Conservation (phyloP, 2,329 filamentous ascomycete species). For the Penicillium sumatraense region DNA sequence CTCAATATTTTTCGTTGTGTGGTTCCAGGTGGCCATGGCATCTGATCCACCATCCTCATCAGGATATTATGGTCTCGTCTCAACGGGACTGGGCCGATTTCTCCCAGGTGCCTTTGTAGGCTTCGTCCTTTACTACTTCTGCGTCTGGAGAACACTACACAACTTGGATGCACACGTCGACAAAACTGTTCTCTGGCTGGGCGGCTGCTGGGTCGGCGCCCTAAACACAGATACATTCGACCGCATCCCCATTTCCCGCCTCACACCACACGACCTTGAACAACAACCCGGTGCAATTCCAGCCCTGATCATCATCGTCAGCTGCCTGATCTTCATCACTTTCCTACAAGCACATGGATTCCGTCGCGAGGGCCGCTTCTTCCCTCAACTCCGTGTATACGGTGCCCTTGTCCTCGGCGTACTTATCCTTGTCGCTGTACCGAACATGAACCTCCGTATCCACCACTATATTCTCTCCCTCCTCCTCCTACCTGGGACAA, state of each 20-base stretch:
- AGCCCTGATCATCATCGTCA: slow-evolving; percentile 59
- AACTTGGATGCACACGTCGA: slow-evolving; percentile 62
- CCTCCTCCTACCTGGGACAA: slow-evolving; percentile 62
- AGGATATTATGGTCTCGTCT: slow-evolving; percentile 60
- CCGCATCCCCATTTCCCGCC: slow-evolving; percentile 64
- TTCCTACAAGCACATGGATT: slow-evolving; percentile 62
- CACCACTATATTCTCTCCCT: slow-evolving; percentile 67
- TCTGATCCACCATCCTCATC: slow-evolving; percentile 61
- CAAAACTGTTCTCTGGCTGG: slow-evolving; percentile 65
- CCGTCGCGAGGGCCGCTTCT: slow-evolving; percentile 62
- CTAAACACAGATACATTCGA: slow-evolving; percentile 68
- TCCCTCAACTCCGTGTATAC: slow-evolving; percentile 49
- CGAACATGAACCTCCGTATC: slow-evolving; percentile 63
- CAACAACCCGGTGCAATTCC: slow-evolving; percentile 64
- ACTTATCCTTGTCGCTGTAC: slow-evolving; percentile 57
- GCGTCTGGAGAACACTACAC: slow-evolving; percentile 53
- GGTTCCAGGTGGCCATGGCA: slow-evolving; percentile 64
- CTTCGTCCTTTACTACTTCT: slow-evolving; percentile 61
- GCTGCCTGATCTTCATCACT: slow-evolving; percentile 56
- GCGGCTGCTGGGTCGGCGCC: slow-evolving; percentile 64
- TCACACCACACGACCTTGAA: slow-evolving; percentile 65
- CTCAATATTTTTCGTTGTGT: slow-evolving; percentile 59
- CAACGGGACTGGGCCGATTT: slow-evolving; percentile 60
- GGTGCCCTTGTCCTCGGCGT: slow-evolving; percentile 49
- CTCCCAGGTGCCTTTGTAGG: slow-evolving; percentile 64